These are phyloP conservation scores for Populus ilicifolia DNA, from an alignment of 345 rosid genomes.

Conservation along the genomic window DNA sequence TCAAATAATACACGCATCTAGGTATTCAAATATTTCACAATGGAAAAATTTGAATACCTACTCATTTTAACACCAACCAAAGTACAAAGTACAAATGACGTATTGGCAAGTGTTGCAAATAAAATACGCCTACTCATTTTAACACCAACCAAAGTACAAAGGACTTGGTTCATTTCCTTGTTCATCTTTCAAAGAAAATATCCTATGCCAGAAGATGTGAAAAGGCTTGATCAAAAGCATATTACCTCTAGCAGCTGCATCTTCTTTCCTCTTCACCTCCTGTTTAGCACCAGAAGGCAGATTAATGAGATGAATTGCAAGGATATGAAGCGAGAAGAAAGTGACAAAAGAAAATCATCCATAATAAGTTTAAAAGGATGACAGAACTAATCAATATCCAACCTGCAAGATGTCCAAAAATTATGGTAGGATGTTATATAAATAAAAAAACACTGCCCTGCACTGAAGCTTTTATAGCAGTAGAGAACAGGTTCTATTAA, in stretches of 20 bases:
- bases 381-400: neutral
- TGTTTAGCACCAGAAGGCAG: conserved; percentile 8
- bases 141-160: neutral
- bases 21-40: neutral
- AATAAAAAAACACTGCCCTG: neutral
- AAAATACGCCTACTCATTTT: neutral
- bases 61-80: neutral
- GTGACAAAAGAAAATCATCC: neutral
- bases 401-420: neutral
- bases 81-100: too few species aligned
- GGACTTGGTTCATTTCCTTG: neutral
- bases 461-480: neutral
- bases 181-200: neutral
- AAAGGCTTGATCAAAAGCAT: neutral
- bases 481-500: neutral
- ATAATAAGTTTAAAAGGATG: neutral
- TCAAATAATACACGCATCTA: neutral
- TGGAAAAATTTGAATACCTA: neutral
- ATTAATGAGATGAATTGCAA: neutral
- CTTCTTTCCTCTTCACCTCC: conserved; percentile 33
- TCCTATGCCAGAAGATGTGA: neutral
- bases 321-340: neutral
- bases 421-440: neutral
- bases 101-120: too few species aligned
- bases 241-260: conserved; percentile 34